Evolutionary conservation across 768 basidiomycete species (phyloP).

Genomic region (Gymnopilus junonius): DNA sequence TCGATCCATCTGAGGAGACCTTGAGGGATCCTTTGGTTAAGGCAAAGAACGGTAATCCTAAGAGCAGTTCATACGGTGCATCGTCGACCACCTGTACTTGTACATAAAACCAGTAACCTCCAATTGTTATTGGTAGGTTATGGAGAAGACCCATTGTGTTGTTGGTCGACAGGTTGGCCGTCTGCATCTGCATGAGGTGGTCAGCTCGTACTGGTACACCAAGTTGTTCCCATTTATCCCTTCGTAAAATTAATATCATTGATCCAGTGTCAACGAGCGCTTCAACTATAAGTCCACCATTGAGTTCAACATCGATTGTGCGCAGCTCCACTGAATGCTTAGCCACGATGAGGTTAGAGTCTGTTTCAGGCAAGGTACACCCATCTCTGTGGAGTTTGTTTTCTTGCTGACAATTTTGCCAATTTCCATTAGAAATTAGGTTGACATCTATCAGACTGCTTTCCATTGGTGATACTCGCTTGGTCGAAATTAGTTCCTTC

Average conservation of each 20-base stretch:
- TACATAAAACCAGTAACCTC: constrained; percentile 17
- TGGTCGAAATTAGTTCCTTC: constrained; percentile 14
- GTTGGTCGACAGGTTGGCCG: constrained; percentile 17
- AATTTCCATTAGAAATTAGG: background rate
- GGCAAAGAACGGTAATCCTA: constrained; percentile 24
- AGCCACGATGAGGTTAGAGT: constrained; percentile 5
- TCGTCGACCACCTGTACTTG: constrained; percentile 25
- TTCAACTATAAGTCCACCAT: constrained; percentile 9
- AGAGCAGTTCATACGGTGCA: constrained; percentile 24
- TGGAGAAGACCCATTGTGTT: constrained; percentile 19
- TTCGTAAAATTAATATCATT: constrained; percentile 15
- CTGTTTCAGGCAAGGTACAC: background rate
- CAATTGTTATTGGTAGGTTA: constrained; percentile 17
- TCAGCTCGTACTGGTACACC: constrained; percentile 13
- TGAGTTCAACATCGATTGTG: constrained; percentile 11
- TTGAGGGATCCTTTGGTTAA: constrained; percentile 7
- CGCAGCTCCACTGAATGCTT: constrained; percentile 17
- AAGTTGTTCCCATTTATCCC: constrained; percentile 20
- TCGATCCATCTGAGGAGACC: constrained; percentile 11
- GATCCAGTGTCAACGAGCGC: constrained; percentile 23
- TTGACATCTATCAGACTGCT: background rate
- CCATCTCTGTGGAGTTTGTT: background rate
- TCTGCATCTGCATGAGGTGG: constrained; percentile 23
- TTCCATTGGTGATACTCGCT: background rate
- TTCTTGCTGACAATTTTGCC: background rate